A percentile compares a stretch with the other conserved stretches of the same genome.
phyloP scores from a whole-genome alignment of 83 land plant species.

The Thuja plicata region DNA sequence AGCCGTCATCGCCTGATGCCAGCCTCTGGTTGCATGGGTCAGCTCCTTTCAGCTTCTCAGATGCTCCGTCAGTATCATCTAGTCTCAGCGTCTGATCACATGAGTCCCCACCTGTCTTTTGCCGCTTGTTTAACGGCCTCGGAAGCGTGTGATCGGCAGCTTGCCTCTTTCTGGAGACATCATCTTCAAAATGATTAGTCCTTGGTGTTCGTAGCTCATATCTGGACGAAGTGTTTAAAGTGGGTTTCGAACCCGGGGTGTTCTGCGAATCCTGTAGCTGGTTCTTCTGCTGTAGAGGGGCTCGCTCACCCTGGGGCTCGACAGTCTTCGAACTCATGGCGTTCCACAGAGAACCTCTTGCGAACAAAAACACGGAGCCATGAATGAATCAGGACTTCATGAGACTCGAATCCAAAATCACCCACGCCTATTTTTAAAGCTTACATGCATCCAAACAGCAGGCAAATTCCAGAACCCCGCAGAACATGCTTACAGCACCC shows the following conservation, averaged over 20 bases:
- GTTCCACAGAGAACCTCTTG: not conserved
- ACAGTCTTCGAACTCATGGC: conserved; percentile 1
- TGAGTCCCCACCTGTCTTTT: not conserved
- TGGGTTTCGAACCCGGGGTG: not conserved
- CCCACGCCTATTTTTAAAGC: not conserved
- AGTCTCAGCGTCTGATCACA: not conserved
- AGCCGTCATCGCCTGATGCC: conserved; percentile 17
- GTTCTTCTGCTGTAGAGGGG: not conserved
- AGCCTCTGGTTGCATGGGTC: not conserved
- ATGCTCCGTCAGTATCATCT: not conserved
- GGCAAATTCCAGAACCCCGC: too few species aligned
- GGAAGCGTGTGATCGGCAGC: not conserved
- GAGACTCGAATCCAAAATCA: not conserved
- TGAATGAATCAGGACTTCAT: not conserved
- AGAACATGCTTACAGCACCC: not conserved
- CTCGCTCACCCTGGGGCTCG: not conserved
- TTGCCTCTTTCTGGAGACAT: not conserved
- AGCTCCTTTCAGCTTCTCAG: not conserved
- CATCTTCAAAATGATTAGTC: not conserved
- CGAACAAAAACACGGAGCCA: not conserved
- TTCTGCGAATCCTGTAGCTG: not conserved
- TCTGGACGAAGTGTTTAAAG: not conserved
- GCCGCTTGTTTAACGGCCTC: not conserved
- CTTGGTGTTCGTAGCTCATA: not conserved
- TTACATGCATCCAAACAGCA: not conserved